Base-by-base conservation (phyloP, 108 stramenopile species). In the Mayamaea pseudoterrestris region DNA sequence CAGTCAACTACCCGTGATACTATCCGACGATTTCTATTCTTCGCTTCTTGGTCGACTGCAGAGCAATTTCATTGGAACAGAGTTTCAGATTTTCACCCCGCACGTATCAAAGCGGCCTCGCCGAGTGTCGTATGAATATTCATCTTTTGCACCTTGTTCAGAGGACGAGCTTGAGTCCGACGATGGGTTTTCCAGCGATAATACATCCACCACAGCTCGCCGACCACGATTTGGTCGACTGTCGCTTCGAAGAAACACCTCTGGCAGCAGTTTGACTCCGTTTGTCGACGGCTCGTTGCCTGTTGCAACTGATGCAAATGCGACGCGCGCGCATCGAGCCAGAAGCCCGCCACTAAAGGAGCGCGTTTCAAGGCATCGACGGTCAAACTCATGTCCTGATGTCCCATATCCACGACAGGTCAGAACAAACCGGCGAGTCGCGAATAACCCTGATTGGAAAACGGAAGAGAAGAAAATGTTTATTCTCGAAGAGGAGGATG, bases 31-130 rank as follows among this genome's bases (percentile, higher is more conserved):
- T 41, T 16, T 14, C 14, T 4, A 20, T 14, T 6, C 56, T 1
- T 41, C 53, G 21, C 47, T 65, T 30, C 34, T 85, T 17, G 80
- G 80, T 27, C 67, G 88, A 27, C 45, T 90, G 3, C 83, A 85
- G 53, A 77, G 80, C 41, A 90, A 90, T 45, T 83, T 85, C 29
- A 71, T 80, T 42, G 88, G 88, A 0, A 90, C 83, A 6, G 88
- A 90, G 50, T 90, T 90, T 50, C 83, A 90, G 51, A 80, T 90
- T 1, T 84, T 75, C 36, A 58, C 67, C 12, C 61, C 66, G 7
- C 35, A 16, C 31, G 21, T 17, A 26, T 39, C 27, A 62, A 35
- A 40, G 17, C 44, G 27, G 17, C 6, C n/a, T 16, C 35, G n/a
- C n/a, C n/a, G n/a, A n/a, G n/a, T n/a, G 14, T 50, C 49, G 5